Evolutionary conservation across 192 early-diverging fungal species (phyloP), one percentile per base, ranked within the genome.

Genomic region (Linnemannia hyalina): DNA sequence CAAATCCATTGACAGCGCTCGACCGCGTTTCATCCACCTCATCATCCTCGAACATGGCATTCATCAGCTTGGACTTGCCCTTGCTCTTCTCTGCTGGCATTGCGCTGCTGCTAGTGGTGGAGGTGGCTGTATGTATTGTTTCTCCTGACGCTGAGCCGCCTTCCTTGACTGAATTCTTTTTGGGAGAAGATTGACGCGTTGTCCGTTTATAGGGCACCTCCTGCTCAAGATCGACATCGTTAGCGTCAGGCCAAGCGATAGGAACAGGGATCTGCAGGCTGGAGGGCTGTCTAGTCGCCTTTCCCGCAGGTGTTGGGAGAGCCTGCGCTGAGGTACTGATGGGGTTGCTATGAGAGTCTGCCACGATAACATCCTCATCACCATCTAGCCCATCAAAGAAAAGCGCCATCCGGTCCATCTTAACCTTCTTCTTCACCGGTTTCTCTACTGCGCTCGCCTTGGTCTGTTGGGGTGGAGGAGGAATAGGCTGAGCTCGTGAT

Each of bases 351-450:
- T 70, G 74, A 5, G 69, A 36, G 32, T 83, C 63, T 38, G 69
- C 36, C 11, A 20, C 47, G 3, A 63, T 42, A 41, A 38, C 41
- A 68, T 76, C 73, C 3, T 77, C 74, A 7, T 86, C 83, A n/a
- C 77, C 84, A 15, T 86, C 84, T 38, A 86, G 38, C n/a, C 72
- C 76, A 40, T 86, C 84, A 70, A 86, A 80, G 42, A 86, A 86
- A 22, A 77, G 46, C 0, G 78, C 84, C 84, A 86, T 81, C 26
- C 84, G 84, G 41, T 86, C 80, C n/a, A 44, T 77, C 47, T 86
- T 86, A 22, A 72, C 36, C 76, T 86, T 86, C 40, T 86, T 86
- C 35, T 86, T 86, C n/a, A 35, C 75, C 22, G 79, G 84, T 22
- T 80, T 80, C 0, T 26, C 38, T 36, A 36, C n/a, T 36, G 22